These are phyloP conservation scores for Nelumbo lutea DNA, from an alignment of 164 flowering plant genomes.

Conservation along the genomic window DNA sequence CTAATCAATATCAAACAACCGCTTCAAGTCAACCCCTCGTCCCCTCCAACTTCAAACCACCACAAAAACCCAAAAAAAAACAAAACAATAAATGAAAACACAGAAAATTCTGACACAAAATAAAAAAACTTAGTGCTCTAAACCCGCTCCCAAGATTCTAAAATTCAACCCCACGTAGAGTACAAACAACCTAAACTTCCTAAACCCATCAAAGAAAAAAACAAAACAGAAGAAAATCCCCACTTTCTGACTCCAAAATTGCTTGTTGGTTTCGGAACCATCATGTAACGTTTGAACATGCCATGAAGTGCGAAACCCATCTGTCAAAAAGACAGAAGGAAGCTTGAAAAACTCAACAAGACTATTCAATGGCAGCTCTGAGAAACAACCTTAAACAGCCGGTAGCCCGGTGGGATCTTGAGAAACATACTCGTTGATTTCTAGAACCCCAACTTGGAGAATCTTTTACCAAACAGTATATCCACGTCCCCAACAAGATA, in stretches of 20 bases:
- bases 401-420: too few species aligned
- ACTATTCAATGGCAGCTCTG: too few species aligned
- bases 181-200: conserved; percentile 14
- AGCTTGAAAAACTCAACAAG: too few species aligned
- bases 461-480: too few species aligned
- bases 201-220: conserved; percentile 12
- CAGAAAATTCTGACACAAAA: neutral
- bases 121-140: neutral
- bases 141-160: conserved; percentile 20
- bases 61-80: neutral
- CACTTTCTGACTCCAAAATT: neutral
- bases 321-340: conserved; percentile 3
- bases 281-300: conserved; percentile 5
- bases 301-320: conserved; percentile 14
- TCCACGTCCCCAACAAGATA: too few species aligned
- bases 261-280: neutral
- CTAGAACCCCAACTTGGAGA: too few species aligned
- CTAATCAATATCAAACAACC: neutral
- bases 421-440: too few species aligned
- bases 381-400: too few species aligned
- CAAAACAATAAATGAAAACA: neutral
- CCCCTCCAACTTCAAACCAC: neutral
- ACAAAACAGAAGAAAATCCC: conserved; percentile 4
- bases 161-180: conserved; percentile 10
- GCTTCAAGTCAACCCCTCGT: neutral